These are phyloP conservation scores for Haematococcus lacustris DNA, from an alignment of 139 green algal species.

Conservation along the genomic window DNA sequence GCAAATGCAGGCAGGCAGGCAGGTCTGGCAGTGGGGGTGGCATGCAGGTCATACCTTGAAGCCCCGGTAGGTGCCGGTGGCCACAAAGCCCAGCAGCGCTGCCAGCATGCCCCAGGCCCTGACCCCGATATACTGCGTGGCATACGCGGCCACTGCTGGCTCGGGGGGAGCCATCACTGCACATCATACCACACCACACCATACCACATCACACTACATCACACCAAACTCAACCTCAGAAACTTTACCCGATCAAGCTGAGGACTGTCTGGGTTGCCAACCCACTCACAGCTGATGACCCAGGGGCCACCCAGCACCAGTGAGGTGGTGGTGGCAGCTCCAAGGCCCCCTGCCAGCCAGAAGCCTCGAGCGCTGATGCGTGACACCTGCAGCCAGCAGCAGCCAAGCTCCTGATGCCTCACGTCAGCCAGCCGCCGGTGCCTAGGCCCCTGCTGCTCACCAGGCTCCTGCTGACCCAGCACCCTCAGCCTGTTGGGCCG, in stretches of 20 bases:
- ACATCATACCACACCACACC: no score
- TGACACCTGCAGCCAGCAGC: constrained; percentile 21
- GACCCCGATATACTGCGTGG: constrained; percentile 39
- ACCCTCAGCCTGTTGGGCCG: no score
- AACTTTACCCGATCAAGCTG: no score
- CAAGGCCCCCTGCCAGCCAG: constrained; percentile 28
- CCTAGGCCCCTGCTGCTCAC: no score
- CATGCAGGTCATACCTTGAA: constrained; percentile 37
- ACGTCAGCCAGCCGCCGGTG: no score
- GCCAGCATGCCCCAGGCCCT: constrained; percentile 28
- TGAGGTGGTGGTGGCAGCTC: constrained; percentile 6
- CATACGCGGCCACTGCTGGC: constrained; percentile 27
- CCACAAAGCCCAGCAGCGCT: constrained; percentile 48
- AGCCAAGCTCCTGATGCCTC: no score
- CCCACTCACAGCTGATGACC: constrained; percentile 21
- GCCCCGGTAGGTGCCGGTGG: constrained; percentile 43
- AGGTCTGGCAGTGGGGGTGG: no score
- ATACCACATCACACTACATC: no score
- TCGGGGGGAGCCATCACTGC: constrained; percentile 36
- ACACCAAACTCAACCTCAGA: no score
- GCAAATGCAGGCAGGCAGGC: no score
- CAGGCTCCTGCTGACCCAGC: no score
- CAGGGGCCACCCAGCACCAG: constrained; percentile 1
- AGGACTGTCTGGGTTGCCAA: no score
- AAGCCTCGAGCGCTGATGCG: constrained; percentile 28